Base-by-base conservation (phyloP, 2,329 filamentous ascomycete species). In the Juglanconis sp. region DNA sequence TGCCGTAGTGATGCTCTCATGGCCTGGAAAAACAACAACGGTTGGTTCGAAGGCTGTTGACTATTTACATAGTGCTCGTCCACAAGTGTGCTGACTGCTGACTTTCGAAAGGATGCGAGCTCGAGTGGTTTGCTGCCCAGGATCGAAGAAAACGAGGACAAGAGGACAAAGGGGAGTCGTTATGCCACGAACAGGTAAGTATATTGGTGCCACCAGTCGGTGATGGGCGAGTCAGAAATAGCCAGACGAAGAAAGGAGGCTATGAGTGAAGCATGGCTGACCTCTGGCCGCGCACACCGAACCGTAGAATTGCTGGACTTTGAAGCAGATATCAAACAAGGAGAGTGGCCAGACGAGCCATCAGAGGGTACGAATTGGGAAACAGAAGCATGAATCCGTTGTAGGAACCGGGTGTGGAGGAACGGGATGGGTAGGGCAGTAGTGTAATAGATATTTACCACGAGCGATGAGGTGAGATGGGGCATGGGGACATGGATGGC, bases 381-480 rank as follows among this genome's bases (percentile, higher is more conserved):
- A 53, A n/a, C 30, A 35, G 50, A 59, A 54, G 42, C 24, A 36
- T 52, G 53, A 60, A 53, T 15, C 36, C 53, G 40, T 53, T 57
- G 54, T 56, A 34, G 57, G 59, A 35, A 49, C 34, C 36, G 44
- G 24, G 47, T 48, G 30, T 5, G 30, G 56, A 32, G 47, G 36
- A 34, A 34, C 49, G 48, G 42, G 46, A 51, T 55, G 60, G 60
- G 60, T 44, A 62, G 60, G 53, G 53, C 49, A 53, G 60, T 36
- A 38, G 53, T 24, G 24, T 56, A 56, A 32, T 54, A 46, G 15
- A n/a, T 31, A 15, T 36, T 57, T 55, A 40, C 38, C 35, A 54
- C 11, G 55, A 42, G 40, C 11, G 60, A 49, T 38, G 31, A 36
- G 44, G 53, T 55, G 53, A 55, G 53, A 47, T 38, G 48, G 56